Conservation (phyloP, 129 eudicot species). For the Erigeron canadensis region DNA sequence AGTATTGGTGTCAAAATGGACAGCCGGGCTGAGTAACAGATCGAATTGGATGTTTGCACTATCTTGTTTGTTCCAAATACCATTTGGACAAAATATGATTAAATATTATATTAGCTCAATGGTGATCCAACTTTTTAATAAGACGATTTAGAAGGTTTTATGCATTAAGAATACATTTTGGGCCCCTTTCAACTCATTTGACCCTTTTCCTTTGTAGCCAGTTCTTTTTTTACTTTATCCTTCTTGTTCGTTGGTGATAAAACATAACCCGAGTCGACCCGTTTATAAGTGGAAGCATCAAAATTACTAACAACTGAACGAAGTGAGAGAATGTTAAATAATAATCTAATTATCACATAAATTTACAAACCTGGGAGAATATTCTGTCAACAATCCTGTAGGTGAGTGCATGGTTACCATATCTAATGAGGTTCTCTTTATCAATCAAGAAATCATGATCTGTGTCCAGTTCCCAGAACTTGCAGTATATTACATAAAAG, state of each 20-base stretch:
- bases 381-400: conserved; percentile 73
- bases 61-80: background rate
- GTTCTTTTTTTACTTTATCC: background rate
- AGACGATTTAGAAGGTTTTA: background rate
- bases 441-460: conserved; percentile 78
- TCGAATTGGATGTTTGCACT: background rate
- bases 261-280: background rate
- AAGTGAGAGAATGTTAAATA: conserved; percentile 11
- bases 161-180: background rate
- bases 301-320: background rate
- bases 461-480: conserved; percentile 75
- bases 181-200: background rate
- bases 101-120: background rate
- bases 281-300: background rate
- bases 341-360: background rate
- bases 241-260: background rate
- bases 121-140: background rate
- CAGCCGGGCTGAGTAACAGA: background rate
- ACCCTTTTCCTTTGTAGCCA: background rate
- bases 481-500: conserved; percentile 69
- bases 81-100: background rate
- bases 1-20: background rate
- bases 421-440: conserved; percentile 68
- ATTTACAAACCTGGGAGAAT: conserved; percentile 57
- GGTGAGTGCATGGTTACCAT: conserved; percentile 72